phyloP scores from a whole-genome alignment of 2,329 filamentous ascomycete genomes.

The Colletotrichum falcatum region DNA sequence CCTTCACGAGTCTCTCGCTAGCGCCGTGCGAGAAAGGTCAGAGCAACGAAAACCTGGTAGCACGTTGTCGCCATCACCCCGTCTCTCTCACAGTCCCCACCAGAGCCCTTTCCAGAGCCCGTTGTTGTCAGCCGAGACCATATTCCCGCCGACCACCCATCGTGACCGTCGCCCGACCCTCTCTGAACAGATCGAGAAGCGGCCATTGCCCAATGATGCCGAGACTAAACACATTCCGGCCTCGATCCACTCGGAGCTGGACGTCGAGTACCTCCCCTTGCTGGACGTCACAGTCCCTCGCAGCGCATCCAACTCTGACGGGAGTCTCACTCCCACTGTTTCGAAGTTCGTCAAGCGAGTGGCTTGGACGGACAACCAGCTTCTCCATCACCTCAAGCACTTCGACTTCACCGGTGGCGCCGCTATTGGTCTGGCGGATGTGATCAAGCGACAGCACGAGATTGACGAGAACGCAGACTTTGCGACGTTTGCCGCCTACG shows the following conservation, averaged over 20 bases:
- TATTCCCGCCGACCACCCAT: constrained; percentile 33
- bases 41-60: constrained; percentile 10
- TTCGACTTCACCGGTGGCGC: constrained; percentile 57
- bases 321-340: constrained; percentile 14
- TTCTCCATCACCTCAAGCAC: constrained; percentile 56
- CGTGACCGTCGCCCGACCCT: constrained; percentile 48
- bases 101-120: constrained; percentile 36
- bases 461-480: constrained; percentile 50
- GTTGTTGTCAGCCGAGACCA: constrained; percentile 18
- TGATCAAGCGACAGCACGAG: constrained; percentile 49
- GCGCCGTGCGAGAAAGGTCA: constrained; percentile 24
- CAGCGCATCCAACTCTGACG: not conserved
- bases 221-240: constrained; percentile 37
- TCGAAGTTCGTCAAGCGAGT: constrained; percentile 31
- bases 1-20: constrained; percentile 47
- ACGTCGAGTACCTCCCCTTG: constrained; percentile 41
- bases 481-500: constrained; percentile 50
- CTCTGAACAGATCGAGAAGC: constrained; percentile 42
- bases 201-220: constrained; percentile 36
- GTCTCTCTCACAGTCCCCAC: constrained; percentile 25
- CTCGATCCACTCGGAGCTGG: constrained; percentile 42
- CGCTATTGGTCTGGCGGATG: constrained; percentile 53
- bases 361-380: constrained; percentile 51
- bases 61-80: constrained; percentile 58
- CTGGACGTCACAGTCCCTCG: constrained; percentile 26